These are phyloP conservation scores for Solanum lycopersicoides DNA, from an alignment of 257 asterid species.

Conservation along the genomic window DNA sequence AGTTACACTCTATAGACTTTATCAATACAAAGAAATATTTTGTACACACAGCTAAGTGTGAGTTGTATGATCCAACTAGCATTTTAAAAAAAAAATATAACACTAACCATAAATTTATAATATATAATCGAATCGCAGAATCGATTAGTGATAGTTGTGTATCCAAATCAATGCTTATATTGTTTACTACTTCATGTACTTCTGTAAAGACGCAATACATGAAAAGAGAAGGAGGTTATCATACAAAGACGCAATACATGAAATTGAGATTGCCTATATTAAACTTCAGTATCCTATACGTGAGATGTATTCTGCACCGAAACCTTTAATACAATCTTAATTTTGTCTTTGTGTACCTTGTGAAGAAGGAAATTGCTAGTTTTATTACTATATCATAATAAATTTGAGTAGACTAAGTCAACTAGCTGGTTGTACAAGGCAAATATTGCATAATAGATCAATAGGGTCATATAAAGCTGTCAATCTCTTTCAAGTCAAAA, in stretches of 20 bases:
- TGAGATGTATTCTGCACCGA: neutral
- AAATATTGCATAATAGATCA: neutral
- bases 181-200: neutral
- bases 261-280: neutral
- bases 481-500: neutral
- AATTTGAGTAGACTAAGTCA: neutral
- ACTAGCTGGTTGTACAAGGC: neutral
- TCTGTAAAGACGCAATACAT: no score
- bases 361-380: neutral
- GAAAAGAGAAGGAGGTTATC: no score
- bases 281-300: neutral
- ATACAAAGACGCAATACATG: neutral
- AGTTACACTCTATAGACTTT: neutral
- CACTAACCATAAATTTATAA: neutral
- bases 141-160: neutral
- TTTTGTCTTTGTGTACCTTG: neutral
- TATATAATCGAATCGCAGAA: neutral
- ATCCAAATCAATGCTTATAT: neutral
- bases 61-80: neutral
- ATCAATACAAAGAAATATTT: neutral
- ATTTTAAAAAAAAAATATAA: neutral
- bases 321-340: neutral
- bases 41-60: neutral
- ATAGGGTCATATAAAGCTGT: neutral
- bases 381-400: neutral